These are phyloP conservation scores for Globisporangium emineosum DNA, from an alignment of 352 stramenopile species.

Conservation along the genomic window DNA sequence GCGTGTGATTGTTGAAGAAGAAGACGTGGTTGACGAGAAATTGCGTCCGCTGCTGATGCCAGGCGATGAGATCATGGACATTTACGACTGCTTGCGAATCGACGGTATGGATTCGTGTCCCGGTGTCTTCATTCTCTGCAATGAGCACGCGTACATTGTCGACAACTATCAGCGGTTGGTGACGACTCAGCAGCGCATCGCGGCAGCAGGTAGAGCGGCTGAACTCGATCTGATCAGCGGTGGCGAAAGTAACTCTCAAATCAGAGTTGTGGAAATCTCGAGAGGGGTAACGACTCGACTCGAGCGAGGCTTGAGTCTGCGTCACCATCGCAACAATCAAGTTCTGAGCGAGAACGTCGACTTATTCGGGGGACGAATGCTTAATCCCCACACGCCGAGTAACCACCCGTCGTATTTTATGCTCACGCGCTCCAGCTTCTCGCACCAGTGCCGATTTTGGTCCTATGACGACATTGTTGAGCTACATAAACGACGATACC, in stretches of 20 bases:
- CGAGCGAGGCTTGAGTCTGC: constrained; percentile 49
- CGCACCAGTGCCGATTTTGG: constrained; percentile 72
- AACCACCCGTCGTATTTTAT: neutral
- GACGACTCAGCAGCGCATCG: neutral
- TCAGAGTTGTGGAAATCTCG: constrained; percentile 49
- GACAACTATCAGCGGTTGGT: constrained; percentile 63
- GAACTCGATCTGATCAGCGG: neutral
- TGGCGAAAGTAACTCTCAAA: neutral
- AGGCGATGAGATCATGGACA: constrained; percentile 61
- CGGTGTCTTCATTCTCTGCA: constrained; percentile 66
- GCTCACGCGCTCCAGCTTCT: constrained; percentile 33
- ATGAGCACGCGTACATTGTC: constrained; percentile 65
- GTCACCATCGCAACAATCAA: constrained; percentile 17
- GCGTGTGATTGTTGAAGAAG: constrained; percentile 14
- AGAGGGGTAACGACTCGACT: constrained; percentile 43
- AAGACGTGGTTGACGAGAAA: constrained; percentile 58
- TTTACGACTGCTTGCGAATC: constrained; percentile 68
- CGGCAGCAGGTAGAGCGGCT: neutral
- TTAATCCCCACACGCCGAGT: constrained; percentile 3
- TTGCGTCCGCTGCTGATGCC: constrained; percentile 59
- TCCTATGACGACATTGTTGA: constrained; percentile 70
- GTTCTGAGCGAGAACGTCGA: neutral
- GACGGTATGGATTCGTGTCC: constrained; percentile 79
- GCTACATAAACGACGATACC: constrained; percentile 74
- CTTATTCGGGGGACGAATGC: neutral